phyloP scores from a whole-genome alignment of 495 filamentous ascomycete genomes.

The Thermochaetoides thermophila region DNA sequence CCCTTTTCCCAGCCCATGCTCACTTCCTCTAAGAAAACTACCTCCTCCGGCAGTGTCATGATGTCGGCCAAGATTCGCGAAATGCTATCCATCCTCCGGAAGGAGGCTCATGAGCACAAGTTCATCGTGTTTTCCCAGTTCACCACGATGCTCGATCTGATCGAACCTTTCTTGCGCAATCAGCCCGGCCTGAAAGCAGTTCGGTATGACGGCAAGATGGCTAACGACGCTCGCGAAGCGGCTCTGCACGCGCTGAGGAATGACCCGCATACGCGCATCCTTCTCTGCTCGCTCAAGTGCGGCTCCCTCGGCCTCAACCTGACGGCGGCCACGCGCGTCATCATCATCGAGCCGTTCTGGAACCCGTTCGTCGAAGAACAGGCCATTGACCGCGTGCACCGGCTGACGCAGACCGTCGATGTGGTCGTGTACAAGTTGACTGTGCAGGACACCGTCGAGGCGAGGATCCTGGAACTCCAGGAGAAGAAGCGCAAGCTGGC shows the following conservation, averaged over 20 bases:
- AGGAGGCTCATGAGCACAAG: slow-evolving; percentile 66
- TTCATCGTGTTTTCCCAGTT: slow-evolving; percentile 98
- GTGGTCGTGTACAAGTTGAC: slow-evolving; percentile 91
- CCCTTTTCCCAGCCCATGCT: slow-evolving; percentile 14
- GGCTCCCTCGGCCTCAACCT: slow-evolving; percentile 87
- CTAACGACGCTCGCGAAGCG: slow-evolving; percentile 82
- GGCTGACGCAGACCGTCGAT: slow-evolving; percentile 85
- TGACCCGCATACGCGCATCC: slow-evolving; percentile 53
- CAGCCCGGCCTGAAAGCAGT: slow-evolving; percentile 55
- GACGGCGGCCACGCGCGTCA: slow-evolving; percentile 80
- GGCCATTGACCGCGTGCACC: slow-evolving; percentile 94
- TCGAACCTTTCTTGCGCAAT: slow-evolving; percentile 74
- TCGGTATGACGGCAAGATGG: slow-evolving; percentile 91
- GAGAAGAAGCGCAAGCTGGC: slow-evolving; percentile 83
- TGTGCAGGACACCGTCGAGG: slow-evolving; percentile 72
- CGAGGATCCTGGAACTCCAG: slow-evolving; percentile 81
- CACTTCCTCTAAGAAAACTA: slow-evolving; percentile 12
- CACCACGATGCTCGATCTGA: slow-evolving; percentile 87
- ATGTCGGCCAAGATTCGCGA: slow-evolving; percentile 85
- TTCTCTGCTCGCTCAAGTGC: slow-evolving; percentile 87
- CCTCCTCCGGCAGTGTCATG: slow-evolving; percentile 28
- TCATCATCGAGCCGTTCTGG: slow-evolving; percentile 97
- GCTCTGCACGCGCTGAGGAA: slow-evolving; percentile 56
- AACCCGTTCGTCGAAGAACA: slow-evolving; percentile 97
- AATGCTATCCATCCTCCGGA: slow-evolving; percentile 63